Percentiles rank a stretch among this genome's conserved stretches.
phyloP scores from a whole-genome alignment of 202 grass and related monocot genomes.

The Brachypodium distachyon region DNA sequence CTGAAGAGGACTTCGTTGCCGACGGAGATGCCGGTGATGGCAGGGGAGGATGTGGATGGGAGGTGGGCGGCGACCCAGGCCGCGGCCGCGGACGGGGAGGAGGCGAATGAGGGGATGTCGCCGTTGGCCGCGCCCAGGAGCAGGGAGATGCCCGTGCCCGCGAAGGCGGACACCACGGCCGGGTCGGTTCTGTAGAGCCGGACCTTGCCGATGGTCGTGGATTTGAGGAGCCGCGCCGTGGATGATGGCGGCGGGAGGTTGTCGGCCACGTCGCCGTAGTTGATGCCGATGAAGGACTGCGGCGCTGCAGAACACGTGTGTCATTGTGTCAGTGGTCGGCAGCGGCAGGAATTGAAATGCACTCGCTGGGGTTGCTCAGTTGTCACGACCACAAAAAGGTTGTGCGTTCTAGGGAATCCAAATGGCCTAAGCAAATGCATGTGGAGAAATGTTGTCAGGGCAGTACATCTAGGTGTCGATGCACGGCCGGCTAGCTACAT shows the following conservation, averaged over 20 bases:
- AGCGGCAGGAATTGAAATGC: not conserved
- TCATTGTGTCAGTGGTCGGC: too few relatives aligned
- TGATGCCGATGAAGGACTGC: constrained; percentile 73
- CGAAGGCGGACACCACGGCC: constrained; percentile 36
- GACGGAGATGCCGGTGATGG: constrained; percentile 54
- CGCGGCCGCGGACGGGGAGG: constrained; percentile 48
- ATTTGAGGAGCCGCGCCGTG: constrained; percentile 50
- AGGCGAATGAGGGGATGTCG: constrained; percentile 65
- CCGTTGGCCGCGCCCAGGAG: constrained; percentile 66
- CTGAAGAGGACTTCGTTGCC: constrained; percentile 84
- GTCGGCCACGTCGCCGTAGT: constrained; percentile 85
- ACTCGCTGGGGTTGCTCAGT: not conserved
- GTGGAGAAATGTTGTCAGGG: too few relatives aligned
- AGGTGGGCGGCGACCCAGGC: constrained; percentile 64
- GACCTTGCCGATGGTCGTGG: constrained; percentile 71
- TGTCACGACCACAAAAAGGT: not conserved
- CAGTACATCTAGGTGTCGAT: not conserved
- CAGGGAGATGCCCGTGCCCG: constrained; percentile 60
- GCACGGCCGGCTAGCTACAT: not conserved
- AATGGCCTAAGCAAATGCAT: not conserved
- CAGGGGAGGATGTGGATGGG: constrained; percentile 28
- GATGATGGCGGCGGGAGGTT: constrained; percentile 67
- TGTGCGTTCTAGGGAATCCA: not conserved
- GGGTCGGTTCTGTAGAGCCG: constrained; percentile 72
- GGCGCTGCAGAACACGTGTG: constrained; percentile 31